Percentiles rank a stretch among this genome's conserved stretches.
phyloP scores from a whole-genome alignment of 129 eudicot genomes.

The Flaveria trinervia region DNA sequence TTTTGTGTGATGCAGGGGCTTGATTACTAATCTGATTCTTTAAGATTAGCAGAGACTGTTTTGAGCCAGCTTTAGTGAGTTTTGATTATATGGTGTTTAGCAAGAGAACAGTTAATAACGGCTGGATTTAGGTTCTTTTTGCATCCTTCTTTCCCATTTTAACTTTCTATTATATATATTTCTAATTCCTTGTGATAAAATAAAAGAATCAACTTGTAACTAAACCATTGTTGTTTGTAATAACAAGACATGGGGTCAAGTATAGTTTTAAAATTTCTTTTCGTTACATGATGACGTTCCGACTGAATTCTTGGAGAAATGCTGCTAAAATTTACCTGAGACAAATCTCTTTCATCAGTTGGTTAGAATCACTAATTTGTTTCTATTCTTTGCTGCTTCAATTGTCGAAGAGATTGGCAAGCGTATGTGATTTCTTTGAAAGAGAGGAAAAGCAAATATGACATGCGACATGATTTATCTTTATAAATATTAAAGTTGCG shows the following conservation, averaged over 20 bases:
- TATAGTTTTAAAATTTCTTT: neutral
- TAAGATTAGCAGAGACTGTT: neutral
- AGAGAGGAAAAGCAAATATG: too few species aligned
- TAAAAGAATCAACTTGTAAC: neutral
- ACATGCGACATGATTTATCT: too few species aligned
- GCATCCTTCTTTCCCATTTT: neutral
- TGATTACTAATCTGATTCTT: constrained; percentile 1
- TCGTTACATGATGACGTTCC: neutral
- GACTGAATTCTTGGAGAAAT: too few species aligned
- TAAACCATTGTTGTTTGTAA: neutral
- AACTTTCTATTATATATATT: neutral
- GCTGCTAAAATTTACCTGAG: too few species aligned
- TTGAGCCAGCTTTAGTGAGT: neutral
- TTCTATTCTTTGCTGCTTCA: too few species aligned
- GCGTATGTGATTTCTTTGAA: too few species aligned
- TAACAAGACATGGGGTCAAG: neutral
- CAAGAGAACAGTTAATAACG: neutral
- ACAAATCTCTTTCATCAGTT: too few species aligned
- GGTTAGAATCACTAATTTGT: too few species aligned
- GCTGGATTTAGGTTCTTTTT: neutral
- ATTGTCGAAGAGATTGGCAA: too few species aligned
- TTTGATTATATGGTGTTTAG: neutral
- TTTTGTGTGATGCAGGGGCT: constrained; percentile 6
- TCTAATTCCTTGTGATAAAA: neutral
- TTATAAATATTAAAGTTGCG: too few species aligned